These are phyloP conservation scores for Coccomyxa subellipsoidea DNA, from an alignment of 163 green algal species.

Conservation along the genomic window DNA sequence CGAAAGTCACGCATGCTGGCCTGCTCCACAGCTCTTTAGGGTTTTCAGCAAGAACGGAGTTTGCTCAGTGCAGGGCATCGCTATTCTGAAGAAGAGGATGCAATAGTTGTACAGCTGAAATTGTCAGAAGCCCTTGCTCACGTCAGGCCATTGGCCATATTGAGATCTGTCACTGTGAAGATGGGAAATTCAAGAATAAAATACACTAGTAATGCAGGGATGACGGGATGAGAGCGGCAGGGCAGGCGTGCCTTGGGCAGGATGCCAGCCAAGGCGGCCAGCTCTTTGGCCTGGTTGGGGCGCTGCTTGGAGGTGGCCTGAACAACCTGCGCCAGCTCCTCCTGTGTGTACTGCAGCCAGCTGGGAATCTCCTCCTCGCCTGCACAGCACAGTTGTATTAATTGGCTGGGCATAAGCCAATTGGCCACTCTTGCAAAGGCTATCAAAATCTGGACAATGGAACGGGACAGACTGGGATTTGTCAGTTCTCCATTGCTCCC, in stretches of 20 bases:
- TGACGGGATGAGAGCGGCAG: neutral
- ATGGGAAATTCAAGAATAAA: neutral
- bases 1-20: too few relatives aligned
- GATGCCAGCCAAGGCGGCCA: slow-evolving; percentile 16
- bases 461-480: neutral
- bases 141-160: neutral
- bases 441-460: too few relatives aligned
- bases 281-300: slow-evolving; percentile 12
- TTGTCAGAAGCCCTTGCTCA: too few relatives aligned
- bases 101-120: too few relatives aligned
- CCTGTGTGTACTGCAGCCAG: slow-evolving; percentile 30
- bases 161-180: neutral
- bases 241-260: neutral
- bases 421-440: too few relatives aligned
- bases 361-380: slow-evolving; percentile 21
- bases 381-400: slow-evolving; percentile 6
- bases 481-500: neutral
- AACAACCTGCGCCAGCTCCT: slow-evolving; percentile 29
- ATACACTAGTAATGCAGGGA: neutral
- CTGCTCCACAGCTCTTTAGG: too few relatives aligned
- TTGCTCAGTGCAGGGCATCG: too few relatives aligned
- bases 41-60: too few relatives aligned
- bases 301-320: slow-evolving; percentile 23
- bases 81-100: too few relatives aligned
- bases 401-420: too few relatives aligned